phyloP scores from a whole-genome alignment of 164 flowering plant species.

The Liriodendron chinense region DNA sequence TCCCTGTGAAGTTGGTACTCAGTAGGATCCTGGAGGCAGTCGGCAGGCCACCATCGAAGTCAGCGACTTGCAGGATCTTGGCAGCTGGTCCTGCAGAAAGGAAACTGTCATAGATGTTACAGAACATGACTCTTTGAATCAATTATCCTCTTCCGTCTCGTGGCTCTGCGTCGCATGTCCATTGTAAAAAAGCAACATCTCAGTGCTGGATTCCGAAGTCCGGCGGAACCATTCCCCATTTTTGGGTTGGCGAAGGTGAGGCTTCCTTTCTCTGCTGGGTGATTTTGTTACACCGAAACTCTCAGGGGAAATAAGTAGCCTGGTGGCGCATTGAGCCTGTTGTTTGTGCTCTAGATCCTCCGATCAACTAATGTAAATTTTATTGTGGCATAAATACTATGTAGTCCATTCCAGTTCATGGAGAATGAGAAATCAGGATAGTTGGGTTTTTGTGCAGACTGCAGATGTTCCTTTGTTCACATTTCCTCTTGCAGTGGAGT shows the following conservation, averaged over 20 bases:
- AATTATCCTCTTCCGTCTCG: background rate
- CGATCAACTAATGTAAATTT: slow-evolving; percentile 12
- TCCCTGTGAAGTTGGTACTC: slow-evolving; percentile 84
- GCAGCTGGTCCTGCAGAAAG: slow-evolving; percentile 30
- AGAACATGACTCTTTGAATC: slow-evolving; percentile 1
- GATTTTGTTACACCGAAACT: background rate
- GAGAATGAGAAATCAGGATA: slow-evolving; percentile 7
- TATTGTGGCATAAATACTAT: slow-evolving; percentile 15
- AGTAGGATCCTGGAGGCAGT: slow-evolving; percentile 89
- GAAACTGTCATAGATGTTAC: slow-evolving; percentile 22
- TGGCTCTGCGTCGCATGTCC: background rate
- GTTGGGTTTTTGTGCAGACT: slow-evolving; percentile 1
- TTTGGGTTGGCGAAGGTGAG: slow-evolving; percentile 6
- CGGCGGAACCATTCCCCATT: background rate
- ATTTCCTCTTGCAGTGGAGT: background rate
- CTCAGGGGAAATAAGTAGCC: slow-evolving; percentile 2
- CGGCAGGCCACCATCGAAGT: slow-evolving; percentile 57
- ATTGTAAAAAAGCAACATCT: slow-evolving; percentile 2
- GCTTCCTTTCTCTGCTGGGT: slow-evolving; percentile 5
- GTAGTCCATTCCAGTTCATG: slow-evolving; percentile 15
- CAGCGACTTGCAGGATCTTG: slow-evolving; percentile 28
- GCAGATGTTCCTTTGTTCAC: background rate
- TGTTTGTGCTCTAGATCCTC: slow-evolving; percentile 9
- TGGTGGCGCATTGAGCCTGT: background rate
- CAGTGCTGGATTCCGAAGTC: background rate